phyloP scores from a whole-genome alignment of 805 yeast genomes.

The Starmerella khaoyaiensis region DNA sequence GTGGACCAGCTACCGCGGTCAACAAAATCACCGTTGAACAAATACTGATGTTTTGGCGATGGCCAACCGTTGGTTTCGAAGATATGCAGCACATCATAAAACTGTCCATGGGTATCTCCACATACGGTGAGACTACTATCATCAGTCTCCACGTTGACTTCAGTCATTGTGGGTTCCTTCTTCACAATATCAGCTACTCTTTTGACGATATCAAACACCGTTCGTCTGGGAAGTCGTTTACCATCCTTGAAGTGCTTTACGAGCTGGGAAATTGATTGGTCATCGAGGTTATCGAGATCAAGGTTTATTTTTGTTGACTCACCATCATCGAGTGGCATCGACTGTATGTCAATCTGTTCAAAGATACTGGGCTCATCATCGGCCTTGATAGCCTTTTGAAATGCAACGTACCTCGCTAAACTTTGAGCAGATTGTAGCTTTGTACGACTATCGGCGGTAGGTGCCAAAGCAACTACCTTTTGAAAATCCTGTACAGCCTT shows the following conservation, averaged over 20 bases:
- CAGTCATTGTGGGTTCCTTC: conserved; percentile 63
- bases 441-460: conserved; percentile 47
- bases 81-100: conserved; percentile 73
- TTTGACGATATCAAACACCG: conserved; percentile 68
- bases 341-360: conserved; percentile 27
- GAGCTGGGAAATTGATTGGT: conserved; percentile 49
- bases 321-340: conserved; percentile 34
- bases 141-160: conserved; percentile 35
- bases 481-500: conserved; percentile 62
- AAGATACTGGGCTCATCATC: conserved; percentile 46
- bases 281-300: conserved; percentile 35
- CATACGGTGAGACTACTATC: conserved; percentile 55
- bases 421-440: conserved; percentile 51
- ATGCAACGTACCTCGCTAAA: conserved; percentile 58
- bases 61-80: conserved; percentile 65
- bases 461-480: conserved; percentile 45
- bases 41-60: conserved; percentile 49
- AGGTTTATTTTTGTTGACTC: conserved; percentile 38
- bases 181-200: conserved; percentile 53
- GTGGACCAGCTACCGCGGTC: conserved; percentile 98
- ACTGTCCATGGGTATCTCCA: conserved; percentile 98
- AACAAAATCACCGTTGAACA: conserved; percentile 95
- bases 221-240: conserved; percentile 61
- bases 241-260: conserved; percentile 62
- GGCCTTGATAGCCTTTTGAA: conserved; percentile 74